These are phyloP conservation scores for Biscogniauxia sp. DNA, from an alignment of 2,329 filamentous ascomycete species.

Conservation along the genomic window DNA sequence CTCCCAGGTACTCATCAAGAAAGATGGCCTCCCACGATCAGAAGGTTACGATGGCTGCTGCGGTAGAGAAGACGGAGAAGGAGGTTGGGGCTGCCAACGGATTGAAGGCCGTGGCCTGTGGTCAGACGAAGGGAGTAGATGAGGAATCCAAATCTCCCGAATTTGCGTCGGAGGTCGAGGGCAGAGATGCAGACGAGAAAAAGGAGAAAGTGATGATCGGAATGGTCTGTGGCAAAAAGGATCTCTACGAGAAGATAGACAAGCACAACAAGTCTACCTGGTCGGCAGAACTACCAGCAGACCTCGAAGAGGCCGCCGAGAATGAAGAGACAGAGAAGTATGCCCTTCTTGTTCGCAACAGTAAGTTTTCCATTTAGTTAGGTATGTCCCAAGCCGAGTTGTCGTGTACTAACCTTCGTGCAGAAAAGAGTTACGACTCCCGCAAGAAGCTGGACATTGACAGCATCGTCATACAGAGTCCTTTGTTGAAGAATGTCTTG, in stretches of 20 bases:
- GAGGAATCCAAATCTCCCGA: not conserved
- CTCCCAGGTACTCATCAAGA: not conserved
- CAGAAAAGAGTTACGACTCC: slow-evolving; percentile 39
- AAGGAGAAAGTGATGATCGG: slow-evolving; percentile 3
- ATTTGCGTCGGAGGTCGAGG: not conserved
- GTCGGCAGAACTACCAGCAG: slow-evolving; percentile 41
- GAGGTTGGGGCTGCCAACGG: not conserved
- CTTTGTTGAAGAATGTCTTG: slow-evolving; percentile 47
- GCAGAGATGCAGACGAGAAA: not conserved
- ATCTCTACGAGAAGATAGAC: slow-evolving; percentile 26
- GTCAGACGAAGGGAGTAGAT: no score
- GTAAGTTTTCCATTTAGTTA: slow-evolving; percentile 29
- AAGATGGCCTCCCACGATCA: not conserved
- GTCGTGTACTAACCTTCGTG: not conserved
- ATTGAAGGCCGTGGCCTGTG: no score
- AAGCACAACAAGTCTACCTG: slow-evolving; percentile 38
- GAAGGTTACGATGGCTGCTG: not conserved
- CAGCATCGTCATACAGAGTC: slow-evolving; percentile 46
- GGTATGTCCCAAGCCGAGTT: not conserved
- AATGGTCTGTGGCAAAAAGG: slow-evolving; percentile 10
- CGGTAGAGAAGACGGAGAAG: not conserved
- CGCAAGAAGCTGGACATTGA: slow-evolving; percentile 43
- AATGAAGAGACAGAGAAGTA: slow-evolving; percentile 50
- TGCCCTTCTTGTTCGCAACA: slow-evolving; percentile 48
- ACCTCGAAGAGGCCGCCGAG: slow-evolving; percentile 46